Evolutionary conservation across 108 stramenopile species (phyloP).

Genomic region (Skeletonema menzelii): DNA sequence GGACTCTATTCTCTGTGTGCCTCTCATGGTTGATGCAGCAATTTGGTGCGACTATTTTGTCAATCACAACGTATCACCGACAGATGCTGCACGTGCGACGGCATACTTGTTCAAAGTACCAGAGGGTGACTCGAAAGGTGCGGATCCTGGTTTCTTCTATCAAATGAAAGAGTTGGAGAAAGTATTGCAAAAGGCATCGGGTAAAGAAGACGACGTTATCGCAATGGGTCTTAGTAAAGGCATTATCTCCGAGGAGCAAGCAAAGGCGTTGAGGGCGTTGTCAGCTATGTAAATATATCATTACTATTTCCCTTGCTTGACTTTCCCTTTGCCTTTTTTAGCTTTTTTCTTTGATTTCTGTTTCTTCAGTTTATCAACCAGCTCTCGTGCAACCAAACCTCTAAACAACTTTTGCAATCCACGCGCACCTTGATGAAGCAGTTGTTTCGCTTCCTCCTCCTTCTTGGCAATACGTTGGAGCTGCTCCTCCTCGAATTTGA

Average conservation of each 20-base stretch:
- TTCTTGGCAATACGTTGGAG: conserved; percentile 12
- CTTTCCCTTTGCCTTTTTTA: background rate
- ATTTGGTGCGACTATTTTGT: conserved; percentile 87
- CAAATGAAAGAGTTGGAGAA: conserved; percentile 58
- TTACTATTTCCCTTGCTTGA: background rate
- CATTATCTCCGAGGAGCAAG: conserved; percentile 44
- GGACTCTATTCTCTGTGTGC: conserved; percentile 88
- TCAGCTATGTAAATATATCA: conserved; percentile 12
- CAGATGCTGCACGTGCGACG: conserved; percentile 67
- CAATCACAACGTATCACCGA: conserved; percentile 31
- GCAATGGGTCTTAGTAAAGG: conserved; percentile 34
- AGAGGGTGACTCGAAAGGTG: conserved; percentile 58
- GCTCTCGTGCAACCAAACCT: conserved; percentile 24
- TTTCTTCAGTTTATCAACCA: conserved; percentile 21
- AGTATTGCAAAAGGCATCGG: conserved; percentile 31
- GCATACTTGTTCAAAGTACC: conserved; percentile 92
- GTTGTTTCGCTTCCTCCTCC: conserved; percentile 3
- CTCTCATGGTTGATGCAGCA: conserved; percentile 82
- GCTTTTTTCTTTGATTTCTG: conserved; percentile 13
- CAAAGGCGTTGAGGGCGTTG: conserved; percentile 17
- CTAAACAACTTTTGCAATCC: conserved; percentile 34
- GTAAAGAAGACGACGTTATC: conserved; percentile 22
- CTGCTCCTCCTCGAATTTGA: conserved; percentile 27
- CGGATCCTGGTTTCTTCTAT: conserved; percentile 62
- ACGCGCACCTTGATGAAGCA: conserved; percentile 26